Percentiles rank a stretch among this genome's conserved stretches.
Conservation (phyloP, 176 grass and related monocot genomes). For the Phoenix dactylifera region DNA sequence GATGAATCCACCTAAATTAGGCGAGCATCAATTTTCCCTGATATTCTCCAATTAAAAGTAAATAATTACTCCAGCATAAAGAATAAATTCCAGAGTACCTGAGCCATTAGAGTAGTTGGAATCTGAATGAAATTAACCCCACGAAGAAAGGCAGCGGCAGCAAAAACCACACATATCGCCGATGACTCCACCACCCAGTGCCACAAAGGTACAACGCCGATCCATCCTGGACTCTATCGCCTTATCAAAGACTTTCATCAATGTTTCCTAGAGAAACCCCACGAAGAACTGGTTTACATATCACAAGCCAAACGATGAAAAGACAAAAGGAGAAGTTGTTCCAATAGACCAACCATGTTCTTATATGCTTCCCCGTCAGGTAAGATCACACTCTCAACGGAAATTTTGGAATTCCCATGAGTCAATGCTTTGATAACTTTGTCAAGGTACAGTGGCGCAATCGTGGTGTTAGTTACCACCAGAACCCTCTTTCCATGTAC, state of each 20-base stretch:
- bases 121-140: conserved; percentile 99
- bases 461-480: conserved; percentile 90
- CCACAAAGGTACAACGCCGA: conserved; percentile 73
- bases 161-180: conserved; percentile 95
- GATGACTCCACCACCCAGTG: conserved; percentile 82
- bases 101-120: conserved; percentile 91
- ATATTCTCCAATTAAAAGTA: too few species aligned
- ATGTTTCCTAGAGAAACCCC: conserved; percentile 40
- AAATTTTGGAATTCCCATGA: conserved; percentile 48
- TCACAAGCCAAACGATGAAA: neutral
- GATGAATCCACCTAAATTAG: conserved; percentile 79
- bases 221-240: conserved; percentile 59
- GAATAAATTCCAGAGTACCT: conserved; percentile 21
- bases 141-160: conserved; percentile 64
- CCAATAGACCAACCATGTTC: conserved; percentile 49
- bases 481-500: conserved; percentile 85
- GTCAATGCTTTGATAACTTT: conserved; percentile 84
- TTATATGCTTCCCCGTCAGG: conserved; percentile 89
- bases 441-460: conserved; percentile 74
- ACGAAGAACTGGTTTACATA: conserved; percentile 1
- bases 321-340: neutral
- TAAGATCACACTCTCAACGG: conserved; percentile 81
- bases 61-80: too few species aligned
- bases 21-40: conserved; percentile 1
- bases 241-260: conserved; percentile 95